A percentile compares a stretch with the other conserved stretches of the same genome.
Conservation (phyloP, 2,329 filamentous ascomycete species). For the Keithomyces neogunnii region DNA sequence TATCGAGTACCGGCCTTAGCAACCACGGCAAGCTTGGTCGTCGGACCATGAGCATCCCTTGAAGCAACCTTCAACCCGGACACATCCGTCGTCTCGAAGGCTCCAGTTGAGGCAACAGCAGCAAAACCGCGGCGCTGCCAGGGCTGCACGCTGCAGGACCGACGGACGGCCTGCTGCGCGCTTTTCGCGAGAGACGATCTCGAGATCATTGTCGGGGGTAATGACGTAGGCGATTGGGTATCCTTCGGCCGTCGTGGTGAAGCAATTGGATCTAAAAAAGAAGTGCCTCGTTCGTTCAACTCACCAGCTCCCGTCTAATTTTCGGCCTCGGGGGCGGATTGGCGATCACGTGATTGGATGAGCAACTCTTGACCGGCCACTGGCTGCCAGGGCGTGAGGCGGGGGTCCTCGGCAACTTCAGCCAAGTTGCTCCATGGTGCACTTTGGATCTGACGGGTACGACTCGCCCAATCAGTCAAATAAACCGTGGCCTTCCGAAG, state of each 20-base stretch:
- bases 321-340: slow-evolving; percentile 26
- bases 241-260: slow-evolving; percentile 31
- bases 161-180: slow-evolving; percentile 49
- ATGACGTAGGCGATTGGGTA: slow-evolving; percentile 48
- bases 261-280: slow-evolving; percentile 29
- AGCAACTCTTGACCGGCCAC: not conserved
- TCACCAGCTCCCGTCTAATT: slow-evolving; percentile 35
- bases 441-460: not conserved
- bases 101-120: slow-evolving; percentile 58
- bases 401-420: not conserved
- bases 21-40: slow-evolving; percentile 84
- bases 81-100: slow-evolving; percentile 81
- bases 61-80: slow-evolving; percentile 87
- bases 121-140: slow-evolving; percentile 47
- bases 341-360: slow-evolving; percentile 26
- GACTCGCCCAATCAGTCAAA: too few relatives aligned
- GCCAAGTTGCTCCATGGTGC: not conserved
- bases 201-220: slow-evolving; percentile 53
- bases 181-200: slow-evolving; percentile 51
- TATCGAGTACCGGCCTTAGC: slow-evolving; percentile 92
- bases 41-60: slow-evolving; percentile 80
- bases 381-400: not conserved
- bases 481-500: too few relatives aligned
- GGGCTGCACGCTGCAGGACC: slow-evolving; percentile 47
- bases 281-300: slow-evolving; percentile 28